Evolutionary conservation across 371 early-diverging fungal species (phyloP), one percentile per base, ranked within the genome.

Genomic region (Parasitella parasitica): DNA sequence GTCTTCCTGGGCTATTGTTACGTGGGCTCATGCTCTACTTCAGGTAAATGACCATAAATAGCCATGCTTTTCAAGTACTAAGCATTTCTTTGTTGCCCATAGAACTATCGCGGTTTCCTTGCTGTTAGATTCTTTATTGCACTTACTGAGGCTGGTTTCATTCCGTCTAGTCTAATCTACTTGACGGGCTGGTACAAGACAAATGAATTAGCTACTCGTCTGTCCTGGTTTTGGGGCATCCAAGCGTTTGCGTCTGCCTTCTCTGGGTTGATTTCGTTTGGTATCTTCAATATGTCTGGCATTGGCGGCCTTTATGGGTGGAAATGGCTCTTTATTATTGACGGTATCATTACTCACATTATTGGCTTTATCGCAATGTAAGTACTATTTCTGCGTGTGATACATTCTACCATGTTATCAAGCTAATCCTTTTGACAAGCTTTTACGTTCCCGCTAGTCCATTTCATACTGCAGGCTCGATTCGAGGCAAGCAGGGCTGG

Each of bases 221-320:
- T 88, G 3, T 67, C 69, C 41, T 83, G 73, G 65, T 86, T 88
- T 56, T 88, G 88, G 88, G 81, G 80, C 16, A 69, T 82, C 24
- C 77, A 85, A 50, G 58, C 81, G 2, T 66, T 86, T 48, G 86
- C 88, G 12, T 81, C 82, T 27, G 83, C 88, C 3, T 70, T 77
- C 41, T 83, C 85, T 6, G 88, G 88, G 20, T 63, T 86, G 9
- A 70, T 88, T 8, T 75, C 88, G 0, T 85, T 79, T 58, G 84
- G 77, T 13, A 74, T 88, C 34, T 77, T 88, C 46, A 73, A 76
- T 13, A 35, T 88, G 66, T 59, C 73, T 8, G 86, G 87, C 49
- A 39, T 79, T 38, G 81, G 62, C n/a, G 85, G 81, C n/a, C 72
- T 86, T 16, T 57, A 76, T 0, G 85, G 87, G 13, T 84, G 85